These are phyloP conservation scores for Corchorus capsularis DNA, from an alignment of 345 rosid species.

Conservation along the genomic window DNA sequence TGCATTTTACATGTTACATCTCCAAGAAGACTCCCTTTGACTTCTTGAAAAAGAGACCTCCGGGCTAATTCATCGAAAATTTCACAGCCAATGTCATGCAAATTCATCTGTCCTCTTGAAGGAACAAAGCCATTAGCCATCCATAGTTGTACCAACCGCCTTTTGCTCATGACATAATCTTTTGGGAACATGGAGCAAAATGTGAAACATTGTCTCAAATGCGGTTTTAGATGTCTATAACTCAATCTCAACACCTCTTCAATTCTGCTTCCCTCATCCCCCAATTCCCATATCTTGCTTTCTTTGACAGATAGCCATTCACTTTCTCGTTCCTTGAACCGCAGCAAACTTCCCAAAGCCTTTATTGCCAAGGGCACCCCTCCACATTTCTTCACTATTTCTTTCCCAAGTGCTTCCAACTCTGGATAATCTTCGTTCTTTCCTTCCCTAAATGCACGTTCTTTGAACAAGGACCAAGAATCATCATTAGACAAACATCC, in stretches of 20 bases:
- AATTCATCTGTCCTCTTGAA: not conserved
- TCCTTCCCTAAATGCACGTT: slow-evolving; percentile 16
- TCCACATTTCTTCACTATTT: slow-evolving; percentile 22
- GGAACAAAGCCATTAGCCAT: slow-evolving; percentile 24
- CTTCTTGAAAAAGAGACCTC: slow-evolving; percentile 25
- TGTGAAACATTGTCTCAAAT: slow-evolving; percentile 20
- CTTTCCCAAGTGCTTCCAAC: not conserved
- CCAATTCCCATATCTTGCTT: slow-evolving; percentile 29
- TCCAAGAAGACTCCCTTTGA: not conserved
- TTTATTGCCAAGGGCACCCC: not conserved
- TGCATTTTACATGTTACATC: slow-evolving; percentile 25
- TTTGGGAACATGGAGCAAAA: slow-evolving; percentile 33
- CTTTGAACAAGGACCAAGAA: slow-evolving; percentile 13
- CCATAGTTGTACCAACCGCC: slow-evolving; percentile 20
- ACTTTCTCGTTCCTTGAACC: not conserved
- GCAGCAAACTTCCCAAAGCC: no score
- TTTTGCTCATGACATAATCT: not conserved
- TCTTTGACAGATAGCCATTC: slow-evolving; percentile 23
- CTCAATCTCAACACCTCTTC: slow-evolving; percentile 12
- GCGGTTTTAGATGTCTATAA: slow-evolving; percentile 15
- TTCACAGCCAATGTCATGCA: slow-evolving; percentile 21
- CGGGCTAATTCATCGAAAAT: slow-evolving; percentile 20
- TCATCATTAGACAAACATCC: slow-evolving; percentile 10
- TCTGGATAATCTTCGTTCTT: not conserved
- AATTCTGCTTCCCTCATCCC: not conserved